Base-by-base conservation (phyloP, 441 rosid genomes). In the Francoa sonchifolia region DNA sequence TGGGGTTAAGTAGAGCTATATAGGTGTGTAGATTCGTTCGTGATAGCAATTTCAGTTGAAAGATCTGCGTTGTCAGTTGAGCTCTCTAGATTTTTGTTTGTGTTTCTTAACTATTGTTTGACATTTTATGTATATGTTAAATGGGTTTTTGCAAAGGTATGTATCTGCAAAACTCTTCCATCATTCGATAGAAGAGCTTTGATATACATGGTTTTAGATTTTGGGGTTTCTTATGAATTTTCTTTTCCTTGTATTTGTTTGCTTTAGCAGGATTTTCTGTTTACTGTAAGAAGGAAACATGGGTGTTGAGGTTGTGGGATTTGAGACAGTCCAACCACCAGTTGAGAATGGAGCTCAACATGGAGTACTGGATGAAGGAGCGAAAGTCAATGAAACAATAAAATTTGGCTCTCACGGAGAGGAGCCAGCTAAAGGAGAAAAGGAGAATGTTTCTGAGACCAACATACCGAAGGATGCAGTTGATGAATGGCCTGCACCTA, bases 401-500 rank as follows among this genome's bases (percentile, higher is more conserved):
- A 55, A 52, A 28, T 73, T 70, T 8, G 82, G 74, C 55, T 59
- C 86, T 3, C 66, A 57, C 2, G 73, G 44, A 16, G 67, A 67
- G 47, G 78, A 59, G 32, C 50, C 59, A 0, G 59, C 4, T 27
- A 50, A 66, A 42, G 74, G 47, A 26, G 69, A 65, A 31, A 68
- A 42, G 31, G 54, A 17, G 33, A 58, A 51, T 48, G 65, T 48
- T 52, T 57, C 63, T 1, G 61, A 55, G 33, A 41, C 50, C 54
- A 64, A 53, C 23, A 42, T 63, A 25, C 83, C 74, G 0, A 71
- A 49, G 65, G 65, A 81, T 59, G 84, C 68, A 0, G 56, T 37
- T 23, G 77, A 66, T 6, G 87, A 81, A 58, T 81, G 93, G 93
- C 81, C 93, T 35, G 71, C 64, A 27, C 64, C 62, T 21, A 57